Base-by-base conservation (phyloP, 371 early-diverging fungal genomes). In the Apophysomyces trapeziformis region DNA sequence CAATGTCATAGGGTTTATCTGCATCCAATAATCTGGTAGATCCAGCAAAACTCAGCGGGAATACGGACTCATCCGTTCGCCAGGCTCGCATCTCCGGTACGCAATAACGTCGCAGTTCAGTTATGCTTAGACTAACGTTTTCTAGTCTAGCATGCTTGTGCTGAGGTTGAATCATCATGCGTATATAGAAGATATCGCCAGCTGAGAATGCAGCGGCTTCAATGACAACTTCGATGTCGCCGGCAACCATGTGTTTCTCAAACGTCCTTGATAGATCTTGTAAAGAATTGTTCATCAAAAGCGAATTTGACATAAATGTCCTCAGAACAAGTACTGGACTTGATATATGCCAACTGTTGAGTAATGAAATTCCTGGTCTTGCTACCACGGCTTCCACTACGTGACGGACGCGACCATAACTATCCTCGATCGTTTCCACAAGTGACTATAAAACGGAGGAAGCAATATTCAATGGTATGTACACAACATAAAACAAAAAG, bases 181-280 rank as follows among this genome's bases (percentile, higher is more conserved):
- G 71, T 41, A 77, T 67, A 50, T 75, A 73, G 44, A 80, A 80
- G 5, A 77, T 45, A 26, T 80, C 80, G 8, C 80, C 80, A 1
- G 77, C 62, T 9, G 80, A 77, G 61, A 80, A 80, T 1, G 80
- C 80, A 7, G 78, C 80, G 45, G 73, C 71, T 62, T 80, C 80
- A 46, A 80, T 71, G 7, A 75, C 26, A 1, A 80, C 65, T 64
- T 80, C 77, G 36, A 80, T 66, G 45, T 80, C 77, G 16, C 71
- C 76, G 32, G 65, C 66, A 0, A 64, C 61, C 61, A 72, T 64
- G 32, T 72, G 68, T 47, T 77, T 80, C 38, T 80, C 77, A 63
- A 77, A 75, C 13, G 78, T 77, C 43, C 70, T 66, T 13, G 80
- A 77, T 4, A 80, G 56, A 41, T 72, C 76, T 57, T 69, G 68